Base-by-base conservation (phyloP, 116 monocot genomes). In the Dioscorea cayenensis region DNA sequence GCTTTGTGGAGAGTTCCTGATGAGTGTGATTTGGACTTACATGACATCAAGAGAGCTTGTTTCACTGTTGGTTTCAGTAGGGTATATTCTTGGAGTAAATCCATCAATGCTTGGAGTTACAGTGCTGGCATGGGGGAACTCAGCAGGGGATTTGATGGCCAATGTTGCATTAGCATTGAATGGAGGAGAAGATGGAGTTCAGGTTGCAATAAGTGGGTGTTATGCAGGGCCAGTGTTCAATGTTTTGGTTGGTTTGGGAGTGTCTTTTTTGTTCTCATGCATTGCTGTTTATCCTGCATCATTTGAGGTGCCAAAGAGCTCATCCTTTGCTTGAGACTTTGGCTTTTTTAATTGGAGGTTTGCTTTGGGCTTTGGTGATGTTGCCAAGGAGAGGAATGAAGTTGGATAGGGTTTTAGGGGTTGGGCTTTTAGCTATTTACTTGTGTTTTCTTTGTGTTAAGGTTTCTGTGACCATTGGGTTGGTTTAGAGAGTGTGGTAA, bases 91-190 rank as follows among this genome's bases (percentile, higher is more conserved):
- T 18, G 78, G 78, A 1, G 71, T 80, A 51, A 72, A 59, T 67
- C 73, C 82, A 1, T 60, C 77, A 3, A 58, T 82, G 14, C 76
- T 83, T 11, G 85, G 85, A 14, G 32, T 85, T 22, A 85, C 89
- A 0, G 83, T 89, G 3, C 73, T 89, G 3, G 89, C 85, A 7
- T 89, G 89, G 89, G 89, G 89, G 23, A 89, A 89, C 76, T 89
- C 89, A 4, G 64, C 81, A 4, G 89, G 89, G 6, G 85, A 85
- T 76, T 60, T 89, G 29, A 81, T 79, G 2, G 75, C 89, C 28
- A 81, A 89, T 51, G 89, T 82, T 6, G 81, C 85, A 2, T 73
- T 90, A 80, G 86, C 90, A 14, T 7, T 43, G 43, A 43, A 66
- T 14, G 90, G 71, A 17, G 79, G 90, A 0, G 49, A 49, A 16